Evolutionary conservation across 1,139 yeast species (phyloP), one percentile per base, ranked within the genome.

Genomic region (Magnusiomyces paraingens): DNA sequence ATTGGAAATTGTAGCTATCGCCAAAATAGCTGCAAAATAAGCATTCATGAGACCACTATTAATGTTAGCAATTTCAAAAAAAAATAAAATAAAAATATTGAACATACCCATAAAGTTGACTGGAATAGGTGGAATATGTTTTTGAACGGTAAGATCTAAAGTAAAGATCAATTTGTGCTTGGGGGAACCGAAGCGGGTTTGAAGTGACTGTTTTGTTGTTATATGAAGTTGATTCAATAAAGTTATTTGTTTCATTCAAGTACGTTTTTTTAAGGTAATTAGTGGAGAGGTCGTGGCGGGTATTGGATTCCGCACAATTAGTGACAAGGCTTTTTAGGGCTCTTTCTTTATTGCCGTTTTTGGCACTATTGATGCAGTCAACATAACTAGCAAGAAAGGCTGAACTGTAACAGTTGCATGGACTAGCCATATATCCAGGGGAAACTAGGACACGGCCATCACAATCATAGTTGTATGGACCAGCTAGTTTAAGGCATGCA

Each of bases 371-470:
- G 18, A 11, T 20, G 17, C 44, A 40, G 44, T 40, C 44, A 18
- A 11, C 44, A n/a, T 11, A 15, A 40, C 15, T 12, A 40, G 44
- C 18, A 3, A 8, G 18, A 40, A 15, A 40, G 18, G 44, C 22
- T 15, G 18, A 15, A 40, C 44, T 40, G 21, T 40, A 40, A 40
- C 44, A 40, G 44, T 40, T 40, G 21, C 44, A 40, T 5, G 44
- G 32, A 26, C 32, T 26, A 26, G 32, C 32, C 4, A 26, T 8
- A 26, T 26, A 26, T 5, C 32, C 32, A 26, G 32, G 32, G 4
- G 8, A 26, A 5, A 26, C 32, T 26, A 26, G 8, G 32, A 8
- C 8, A 5, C 32, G 32, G 8, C 32, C 32, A 26, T 26, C 32
- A 26, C 32, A 26, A 8, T 4, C 32, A 26, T 26, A 26, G 4